Evolutionary conservation across 768 basidiomycete species (phyloP), one percentile per base, ranked within the genome.

Genomic region (Collybia sordida): DNA sequence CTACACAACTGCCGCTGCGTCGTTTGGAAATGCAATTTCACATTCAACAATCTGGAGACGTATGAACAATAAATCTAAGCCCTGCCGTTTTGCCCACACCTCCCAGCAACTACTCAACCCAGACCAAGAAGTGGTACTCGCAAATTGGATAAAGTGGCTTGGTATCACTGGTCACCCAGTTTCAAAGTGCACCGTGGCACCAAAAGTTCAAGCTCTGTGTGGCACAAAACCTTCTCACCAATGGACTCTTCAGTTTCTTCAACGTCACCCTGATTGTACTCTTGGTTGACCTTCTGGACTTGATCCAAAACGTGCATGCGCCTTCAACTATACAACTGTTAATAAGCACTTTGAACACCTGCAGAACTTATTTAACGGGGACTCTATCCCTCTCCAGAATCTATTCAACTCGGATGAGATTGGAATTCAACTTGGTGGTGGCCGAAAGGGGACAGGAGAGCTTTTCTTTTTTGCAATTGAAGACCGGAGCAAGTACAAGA

Each of bases 391-490:
- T 6, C 46, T 52, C 12, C 56, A 64, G 38, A 64, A 72, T 41
- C 37, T 63, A 8, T 70, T 56, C 18, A 71, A 71, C 48, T 64
- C 66, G 65, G 66, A 70, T 49, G 64, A 72, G 53, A 71, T 69
- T 45, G 70, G 67, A 0, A 47, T 57, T 41, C 67, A 68, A 49
- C 37, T 54, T 37, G 70, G 67, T 12, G 64, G 70, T 11, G 66
- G 69, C 0, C 22, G 52, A 6, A 68, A 68, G 44, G 46, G 34
- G 2, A 38, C 52, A 11, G 37, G 42, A 2, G 42, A 49, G 17
- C 64, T 65, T 50, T 63, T 55, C 43, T 52, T 63, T 35, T 59
- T 63, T 45, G 23, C 41, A 1, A 25, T 55, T 0, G 19, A 47
- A 1, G 37, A 56, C 1, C 49, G 46, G 4, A 22, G 57, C 5